A percentile compares a stretch with the other conserved stretches of the same genome.
phyloP scores from a whole-genome alignment of 2,329 filamentous ascomycete species.

The Epicoccum sorghinum region DNA sequence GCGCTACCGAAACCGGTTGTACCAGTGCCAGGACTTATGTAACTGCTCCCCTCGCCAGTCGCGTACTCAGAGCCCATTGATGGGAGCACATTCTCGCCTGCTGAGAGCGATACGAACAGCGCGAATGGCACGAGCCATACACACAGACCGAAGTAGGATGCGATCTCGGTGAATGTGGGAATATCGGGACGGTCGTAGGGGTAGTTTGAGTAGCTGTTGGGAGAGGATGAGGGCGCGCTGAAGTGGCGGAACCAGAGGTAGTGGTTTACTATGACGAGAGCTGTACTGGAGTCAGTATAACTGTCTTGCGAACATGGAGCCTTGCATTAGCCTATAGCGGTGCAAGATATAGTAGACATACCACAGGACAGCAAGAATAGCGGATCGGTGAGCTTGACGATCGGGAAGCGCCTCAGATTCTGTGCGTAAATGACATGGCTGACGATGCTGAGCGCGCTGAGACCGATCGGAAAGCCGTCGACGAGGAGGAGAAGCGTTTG shows the following conservation, averaged over 20 bases:
- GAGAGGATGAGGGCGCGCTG: constrained; percentile 61
- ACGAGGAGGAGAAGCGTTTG: constrained; percentile 78
- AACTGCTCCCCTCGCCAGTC: constrained; percentile 62
- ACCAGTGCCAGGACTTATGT: constrained; percentile 51
- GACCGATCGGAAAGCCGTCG: constrained; percentile 81
- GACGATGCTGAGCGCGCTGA: constrained; percentile 75
- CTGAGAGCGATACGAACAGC: constrained; percentile 91
- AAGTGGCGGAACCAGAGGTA: constrained; percentile 97
- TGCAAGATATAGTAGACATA: constrained; percentile 50
- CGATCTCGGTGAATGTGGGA: constrained; percentile 91
- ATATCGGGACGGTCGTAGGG: constrained; percentile 68
- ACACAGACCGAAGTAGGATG: constrained; percentile 93
- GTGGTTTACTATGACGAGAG: constrained; percentile 86
- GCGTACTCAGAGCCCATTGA: constrained; percentile 83
- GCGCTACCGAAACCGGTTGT: constrained; percentile 35
- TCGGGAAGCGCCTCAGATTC: constrained; percentile 77
- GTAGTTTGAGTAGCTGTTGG: constrained; percentile 60
- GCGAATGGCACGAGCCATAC: constrained; percentile 97
- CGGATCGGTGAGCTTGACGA: constrained; percentile 86
- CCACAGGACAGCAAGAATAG: constrained; percentile 84
- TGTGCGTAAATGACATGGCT: constrained; percentile 87
- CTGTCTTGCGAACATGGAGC: not conserved
- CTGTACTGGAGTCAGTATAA: constrained; percentile 49
- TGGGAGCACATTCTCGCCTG: constrained; percentile 92
- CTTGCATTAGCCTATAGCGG: not conserved